These are phyloP conservation scores for Osmanthus fragrans DNA, from an alignment of 257 asterid species.

Conservation along the genomic window DNA sequence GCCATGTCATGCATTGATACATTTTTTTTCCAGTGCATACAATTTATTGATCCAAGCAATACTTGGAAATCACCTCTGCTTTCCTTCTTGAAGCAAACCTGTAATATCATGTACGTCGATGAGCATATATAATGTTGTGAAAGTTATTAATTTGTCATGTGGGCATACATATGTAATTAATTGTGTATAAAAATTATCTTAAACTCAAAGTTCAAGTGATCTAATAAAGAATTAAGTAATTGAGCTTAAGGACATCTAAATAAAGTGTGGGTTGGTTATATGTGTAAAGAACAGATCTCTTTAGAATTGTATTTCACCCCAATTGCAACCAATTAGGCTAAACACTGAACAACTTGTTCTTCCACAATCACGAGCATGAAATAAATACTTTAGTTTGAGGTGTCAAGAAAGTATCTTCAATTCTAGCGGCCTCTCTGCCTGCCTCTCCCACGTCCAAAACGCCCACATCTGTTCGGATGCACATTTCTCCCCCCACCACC, in stretches of 20 bases:
- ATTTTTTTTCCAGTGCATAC: background rate
- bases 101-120: background rate
- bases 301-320: background rate
- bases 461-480: constrained; percentile 60
- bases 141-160: too few species aligned
- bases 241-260: too few species aligned
- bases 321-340: constrained; percentile 36
- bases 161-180: too few species aligned
- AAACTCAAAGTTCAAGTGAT: too few species aligned
- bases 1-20: background rate
- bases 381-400: background rate
- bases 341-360: constrained; percentile 25
- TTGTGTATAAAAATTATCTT: too few species aligned
- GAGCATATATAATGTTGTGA: background rate
- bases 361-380: constrained; percentile 35
- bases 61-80: background rate
- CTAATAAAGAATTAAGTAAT: too few species aligned
- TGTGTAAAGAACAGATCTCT: too few species aligned
- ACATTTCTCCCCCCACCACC: constrained; percentile 48
- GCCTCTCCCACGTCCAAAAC: constrained; percentile 65
- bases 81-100: constrained; percentile 3
- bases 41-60: constrained; percentile 13
- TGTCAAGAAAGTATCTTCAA: background rate
- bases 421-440: constrained; percentile 28
- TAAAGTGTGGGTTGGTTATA: too few species aligned